phyloP scores from a whole-genome alignment of 2,329 filamentous ascomycete genomes.

The Phialocephala sp. region DNA sequence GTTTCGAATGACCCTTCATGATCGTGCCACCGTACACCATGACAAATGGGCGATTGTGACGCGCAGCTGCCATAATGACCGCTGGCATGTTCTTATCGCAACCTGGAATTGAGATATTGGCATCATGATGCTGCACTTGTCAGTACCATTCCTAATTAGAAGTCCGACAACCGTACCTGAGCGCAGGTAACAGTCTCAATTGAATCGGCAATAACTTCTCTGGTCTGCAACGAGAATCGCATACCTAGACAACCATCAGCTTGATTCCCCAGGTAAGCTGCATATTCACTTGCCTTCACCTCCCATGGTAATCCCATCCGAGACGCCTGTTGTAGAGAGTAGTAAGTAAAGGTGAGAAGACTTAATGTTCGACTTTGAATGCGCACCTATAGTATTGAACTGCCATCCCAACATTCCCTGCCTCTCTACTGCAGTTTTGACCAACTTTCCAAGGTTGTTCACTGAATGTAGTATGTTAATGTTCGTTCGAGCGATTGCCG shows the following conservation, averaged over 20 bases:
- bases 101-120: slow-evolving; percentile 82
- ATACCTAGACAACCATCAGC: slow-evolving; percentile 50
- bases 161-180: slow-evolving; percentile 51
- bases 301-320: slow-evolving; percentile 85
- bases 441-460: slow-evolving; percentile 83
- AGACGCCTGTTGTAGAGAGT: slow-evolving; percentile 55
- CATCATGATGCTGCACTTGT: slow-evolving; percentile 8
- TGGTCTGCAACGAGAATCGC: slow-evolving; percentile 88
- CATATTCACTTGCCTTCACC: slow-evolving; percentile 64
- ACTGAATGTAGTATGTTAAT: slow-evolving; percentile 55
- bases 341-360: no score
- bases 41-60: slow-evolving; percentile 75
- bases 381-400: slow-evolving; percentile 38
- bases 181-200: slow-evolving; percentile 93
- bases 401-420: slow-evolving; percentile 82
- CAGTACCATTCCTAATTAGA: background rate
- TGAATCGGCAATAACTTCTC: slow-evolving; percentile 92
- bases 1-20: slow-evolving; percentile 79
- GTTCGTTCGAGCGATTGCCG: slow-evolving; percentile 7
- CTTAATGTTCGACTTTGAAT: background rate
- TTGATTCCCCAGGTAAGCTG: no score
- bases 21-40: slow-evolving; percentile 98
- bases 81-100: slow-evolving; percentile 99
- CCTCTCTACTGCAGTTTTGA: slow-evolving; percentile 80
- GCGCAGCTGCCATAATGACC: slow-evolving; percentile 80